These are phyloP conservation scores for Bipolaris gigantea DNA, from an alignment of 2,329 filamentous ascomycete species.

Conservation along the genomic window DNA sequence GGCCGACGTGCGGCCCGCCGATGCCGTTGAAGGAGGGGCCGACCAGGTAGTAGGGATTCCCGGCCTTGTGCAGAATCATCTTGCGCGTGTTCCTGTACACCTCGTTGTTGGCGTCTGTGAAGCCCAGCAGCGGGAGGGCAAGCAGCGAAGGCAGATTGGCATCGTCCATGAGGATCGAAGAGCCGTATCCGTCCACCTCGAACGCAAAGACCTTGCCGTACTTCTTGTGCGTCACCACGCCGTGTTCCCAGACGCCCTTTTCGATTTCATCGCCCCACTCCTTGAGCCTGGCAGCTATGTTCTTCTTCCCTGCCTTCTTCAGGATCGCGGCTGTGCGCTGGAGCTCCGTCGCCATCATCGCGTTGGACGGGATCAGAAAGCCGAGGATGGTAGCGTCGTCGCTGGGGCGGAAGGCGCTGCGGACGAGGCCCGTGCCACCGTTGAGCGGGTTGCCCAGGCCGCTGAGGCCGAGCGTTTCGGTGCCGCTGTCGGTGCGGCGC, in stretches of 20 bases:
- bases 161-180: conserved; percentile 83
- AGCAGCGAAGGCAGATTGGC: conserved; percentile 83
- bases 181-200: conserved; percentile 86
- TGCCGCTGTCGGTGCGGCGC: conserved; percentile 76
- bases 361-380: conserved; percentile 94
- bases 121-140: conserved; percentile 77
- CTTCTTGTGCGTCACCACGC: conserved; percentile 72
- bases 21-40: conserved; percentile 82
- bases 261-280: conserved; percentile 67
- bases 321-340: conserved; percentile 72
- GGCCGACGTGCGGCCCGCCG: conserved; percentile 79
- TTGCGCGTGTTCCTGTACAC: conserved; percentile 87
- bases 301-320: conserved; percentile 59
- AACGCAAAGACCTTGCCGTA: conserved; percentile 82
- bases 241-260: conserved; percentile 81
- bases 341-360: conserved; percentile 92
- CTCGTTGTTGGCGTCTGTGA: conserved; percentile 64
- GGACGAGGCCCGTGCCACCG: conserved; percentile 77
- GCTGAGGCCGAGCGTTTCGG: conserved; percentile 81
- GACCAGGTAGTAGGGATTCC: conserved; percentile 86
- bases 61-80: conserved; percentile 72
- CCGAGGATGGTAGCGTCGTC: conserved; percentile 94
- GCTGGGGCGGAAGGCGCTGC: conserved; percentile 90
- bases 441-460: conserved; percentile 93
- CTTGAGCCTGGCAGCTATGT: conserved; percentile 54